Conservation (phyloP, 371 early-diverging fungal genomes). For the Funneliformis caledonium region DNA sequence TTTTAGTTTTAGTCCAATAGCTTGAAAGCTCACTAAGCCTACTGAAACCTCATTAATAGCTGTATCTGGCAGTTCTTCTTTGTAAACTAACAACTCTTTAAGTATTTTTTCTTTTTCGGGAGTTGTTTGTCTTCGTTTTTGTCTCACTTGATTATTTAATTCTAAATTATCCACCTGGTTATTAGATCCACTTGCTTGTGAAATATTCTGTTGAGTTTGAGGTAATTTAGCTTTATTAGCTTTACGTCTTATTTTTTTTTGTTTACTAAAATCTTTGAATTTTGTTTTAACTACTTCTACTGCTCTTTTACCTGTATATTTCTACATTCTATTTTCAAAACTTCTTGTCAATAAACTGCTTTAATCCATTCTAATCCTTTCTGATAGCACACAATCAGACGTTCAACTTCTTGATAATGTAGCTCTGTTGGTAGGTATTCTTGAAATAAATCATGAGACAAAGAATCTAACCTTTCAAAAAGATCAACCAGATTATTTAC, state of each 20-base stretch:
- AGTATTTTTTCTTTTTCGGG: no score
- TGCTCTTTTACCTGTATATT: background rate
- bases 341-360: background rate
- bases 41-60: no score
- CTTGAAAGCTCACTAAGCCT: no score
- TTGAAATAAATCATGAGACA: background rate
- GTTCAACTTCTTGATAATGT: background rate
- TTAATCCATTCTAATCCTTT: background rate
- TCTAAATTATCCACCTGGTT: no score
- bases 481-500: background rate
- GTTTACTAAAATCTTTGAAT: background rate
- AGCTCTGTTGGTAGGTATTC: background rate
- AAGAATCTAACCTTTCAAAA: background rate
- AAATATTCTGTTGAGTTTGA: no score
- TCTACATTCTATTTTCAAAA: background rate
- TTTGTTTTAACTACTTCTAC: background rate
- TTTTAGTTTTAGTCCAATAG: no score
- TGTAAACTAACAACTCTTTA: no score
- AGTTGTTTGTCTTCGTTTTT: no score
- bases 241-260: background rate
- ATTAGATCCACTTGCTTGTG: no score
- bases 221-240: no score
- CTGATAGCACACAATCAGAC: background rate
- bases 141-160: no score
- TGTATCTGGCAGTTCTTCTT: no score